Conservation (phyloP, 2,329 filamentous ascomycete species). For the Apiospora arundinis region DNA sequence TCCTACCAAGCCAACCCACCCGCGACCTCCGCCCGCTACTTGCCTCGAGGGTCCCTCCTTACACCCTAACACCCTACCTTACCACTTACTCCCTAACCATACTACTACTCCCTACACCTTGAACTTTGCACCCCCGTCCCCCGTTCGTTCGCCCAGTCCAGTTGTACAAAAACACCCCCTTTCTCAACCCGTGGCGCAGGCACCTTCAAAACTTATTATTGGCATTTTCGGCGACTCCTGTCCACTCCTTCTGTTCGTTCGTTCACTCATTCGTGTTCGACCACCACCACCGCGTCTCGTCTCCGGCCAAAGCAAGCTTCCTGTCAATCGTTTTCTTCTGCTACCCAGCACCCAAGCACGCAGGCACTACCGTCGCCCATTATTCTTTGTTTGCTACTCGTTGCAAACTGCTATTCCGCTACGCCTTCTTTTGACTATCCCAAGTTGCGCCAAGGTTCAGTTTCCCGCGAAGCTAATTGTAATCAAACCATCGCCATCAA, state of each 20-base stretch:
- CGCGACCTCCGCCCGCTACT: not conserved
- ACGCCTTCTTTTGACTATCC: constrained; percentile 6
- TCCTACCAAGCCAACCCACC: too few relatives aligned
- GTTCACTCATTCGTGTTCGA: constrained; percentile 19
- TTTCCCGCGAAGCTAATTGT: constrained; percentile 14
- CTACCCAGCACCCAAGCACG: not conserved
- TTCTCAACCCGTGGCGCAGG: constrained; percentile 19
- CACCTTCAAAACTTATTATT: constrained; percentile 19
- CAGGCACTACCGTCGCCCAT: constrained; percentile 9
- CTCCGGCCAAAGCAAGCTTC: constrained; percentile 3
- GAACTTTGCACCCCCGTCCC: not conserved
- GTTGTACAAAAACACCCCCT: constrained; percentile 17
- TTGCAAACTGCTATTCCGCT: not conserved
- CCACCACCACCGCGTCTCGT: not conserved
- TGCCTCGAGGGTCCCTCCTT: too few relatives aligned
- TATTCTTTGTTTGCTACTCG: constrained; percentile 5
- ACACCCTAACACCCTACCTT: too few relatives aligned
- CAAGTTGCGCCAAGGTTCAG: constrained; percentile 6
- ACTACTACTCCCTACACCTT: not conserved
- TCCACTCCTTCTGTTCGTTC: constrained; percentile 12
- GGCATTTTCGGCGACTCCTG: constrained; percentile 18
- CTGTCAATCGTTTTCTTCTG: constrained; percentile 14
- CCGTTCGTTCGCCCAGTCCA: not conserved
- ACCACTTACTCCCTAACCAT: not conserved
- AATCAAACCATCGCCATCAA: constrained; percentile 5